Evolutionary conservation across 2,329 filamentous ascomycete species (phyloP).

Genomic region (Fusarium oxysporum): DNA sequence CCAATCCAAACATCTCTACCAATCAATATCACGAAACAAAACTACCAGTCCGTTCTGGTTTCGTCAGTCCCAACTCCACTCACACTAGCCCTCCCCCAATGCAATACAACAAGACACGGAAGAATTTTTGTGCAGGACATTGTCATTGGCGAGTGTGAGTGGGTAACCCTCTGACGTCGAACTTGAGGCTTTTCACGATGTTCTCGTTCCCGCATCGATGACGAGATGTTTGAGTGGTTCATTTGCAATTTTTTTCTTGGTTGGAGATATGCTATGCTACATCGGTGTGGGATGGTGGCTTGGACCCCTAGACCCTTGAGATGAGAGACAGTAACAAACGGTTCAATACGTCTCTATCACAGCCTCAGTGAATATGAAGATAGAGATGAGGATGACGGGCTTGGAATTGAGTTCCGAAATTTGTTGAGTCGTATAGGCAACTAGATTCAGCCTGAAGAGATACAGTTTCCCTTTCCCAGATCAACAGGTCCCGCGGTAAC

Average conservation of each 20-base stretch:
- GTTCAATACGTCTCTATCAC: background rate
- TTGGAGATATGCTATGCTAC: conserved; percentile 16
- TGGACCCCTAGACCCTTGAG: conserved; percentile 27
- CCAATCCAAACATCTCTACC: background rate
- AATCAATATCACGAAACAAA: background rate
- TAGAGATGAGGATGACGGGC: background rate
- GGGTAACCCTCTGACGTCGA: conserved; percentile 34
- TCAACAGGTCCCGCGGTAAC: conserved; percentile 36
- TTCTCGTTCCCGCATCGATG: conserved; percentile 20
- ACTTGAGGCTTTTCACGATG: conserved; percentile 40
- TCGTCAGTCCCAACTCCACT: conserved; percentile 28
- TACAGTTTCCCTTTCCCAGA: conserved; percentile 17
- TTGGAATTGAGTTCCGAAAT: background rate
- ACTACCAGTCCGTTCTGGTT: background rate
- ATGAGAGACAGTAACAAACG: conserved; percentile 14
- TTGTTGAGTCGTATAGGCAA: background rate
- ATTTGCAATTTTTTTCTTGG: conserved; percentile 10
- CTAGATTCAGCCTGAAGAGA: conserved; percentile 27
- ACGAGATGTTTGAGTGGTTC: conserved; percentile 7
- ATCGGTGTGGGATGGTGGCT: conserved; percentile 18
- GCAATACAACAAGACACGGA: conserved; percentile 14
- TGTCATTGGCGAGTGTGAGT: conserved; percentile 21
- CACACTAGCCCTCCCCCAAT: conserved; percentile 22
- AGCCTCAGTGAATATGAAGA: background rate
- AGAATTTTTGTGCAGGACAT: conserved; percentile 2